Evolutionary conservation across 345 rosid species (phyloP), one percentile per base, ranked within the genome.

Genomic region (Salix exigua): DNA sequence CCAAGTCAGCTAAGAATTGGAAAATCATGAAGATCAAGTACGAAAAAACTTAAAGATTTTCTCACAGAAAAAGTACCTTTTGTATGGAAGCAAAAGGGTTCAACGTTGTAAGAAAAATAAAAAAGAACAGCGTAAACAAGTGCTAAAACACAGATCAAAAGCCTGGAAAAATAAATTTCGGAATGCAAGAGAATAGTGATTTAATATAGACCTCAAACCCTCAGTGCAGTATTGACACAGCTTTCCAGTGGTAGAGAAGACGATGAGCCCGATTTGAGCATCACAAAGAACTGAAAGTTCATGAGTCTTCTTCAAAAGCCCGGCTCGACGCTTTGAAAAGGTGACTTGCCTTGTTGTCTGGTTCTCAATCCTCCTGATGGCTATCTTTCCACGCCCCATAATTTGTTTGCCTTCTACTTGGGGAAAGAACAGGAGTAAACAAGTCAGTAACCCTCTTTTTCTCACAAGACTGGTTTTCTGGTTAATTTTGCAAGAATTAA

Each of bases 281-380:
- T 86, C 89, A 70, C 89, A 86, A 1, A 84, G 84, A 17, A 84
- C 85, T 1, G 89, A 86, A 13, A 86, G 84, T 30, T 86, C 89
- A 58, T 78, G 87, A 0, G 89, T 84, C 60, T 86, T 86, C 85
- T 86, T 84, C 76, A 86, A 50, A 61, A 86, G 82, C 1, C 89
- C 89, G 4, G 74, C 72, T 71, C 89, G 71, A 8, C 89, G 72
- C 77, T 86, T 86, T 1, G 88, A 86, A 75, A 83, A 86, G 9
- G 88, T 86, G 5, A 86, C 88, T 76, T 86, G 87, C 83, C 89
- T 82, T 21, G 89, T 84, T 0, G 89, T 86, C 73, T 83, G 81
- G 82, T 86, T 86, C 72, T 86, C 89, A 19, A 86, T 86, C 79
- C 81, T 82, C 83, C 44, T 82, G 17, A 86, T 86, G 11, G 71